phyloP scores from a whole-genome alignment of 2,329 filamentous ascomycete genomes.

The Stemphylium lycopersici region DNA sequence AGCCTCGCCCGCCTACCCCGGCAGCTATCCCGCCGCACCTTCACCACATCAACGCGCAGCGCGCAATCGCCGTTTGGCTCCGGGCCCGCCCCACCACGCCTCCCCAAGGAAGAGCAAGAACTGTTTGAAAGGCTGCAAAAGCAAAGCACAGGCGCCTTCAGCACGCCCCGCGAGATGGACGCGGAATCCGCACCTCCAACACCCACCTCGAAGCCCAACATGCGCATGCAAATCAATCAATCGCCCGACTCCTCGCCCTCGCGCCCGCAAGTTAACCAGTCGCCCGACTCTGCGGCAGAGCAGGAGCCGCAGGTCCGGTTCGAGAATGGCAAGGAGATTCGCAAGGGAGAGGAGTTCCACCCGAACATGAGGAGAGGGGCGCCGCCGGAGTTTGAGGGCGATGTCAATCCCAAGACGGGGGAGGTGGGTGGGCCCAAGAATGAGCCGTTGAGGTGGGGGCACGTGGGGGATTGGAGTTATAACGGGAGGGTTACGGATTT shows the following conservation, averaged over 20 bases:
- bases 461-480: constrained; percentile 82
- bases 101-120: constrained; percentile 87
- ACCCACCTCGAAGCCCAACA: constrained; percentile 43
- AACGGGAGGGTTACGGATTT: constrained; percentile 97
- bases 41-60: constrained; percentile 21
- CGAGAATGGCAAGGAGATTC: constrained; percentile 48
- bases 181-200: constrained; percentile 41
- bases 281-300: constrained; percentile 7
- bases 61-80: constrained; percentile 36
- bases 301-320: constrained; percentile 18
- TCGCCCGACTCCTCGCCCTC: constrained; percentile 28
- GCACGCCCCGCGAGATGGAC: constrained; percentile 59
- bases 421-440: constrained; percentile 98
- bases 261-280: constrained; percentile 18
- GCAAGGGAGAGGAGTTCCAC: constrained; percentile 69
- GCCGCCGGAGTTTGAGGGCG: constrained; percentile 89
- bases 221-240: constrained; percentile 43
- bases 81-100: constrained; percentile 78
- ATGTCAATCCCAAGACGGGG: constrained; percentile 89
- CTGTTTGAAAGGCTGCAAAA: constrained; percentile 87
- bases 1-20: constrained; percentile 30
- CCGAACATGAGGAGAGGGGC: constrained; percentile 77
- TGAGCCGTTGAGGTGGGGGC: constrained; percentile 88
- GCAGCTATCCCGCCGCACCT: constrained; percentile 31
- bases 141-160: constrained; percentile 77